phyloP scores from a whole-genome alignment of 176 grass and related monocot genomes.

The Juncus inflexus region DNA sequence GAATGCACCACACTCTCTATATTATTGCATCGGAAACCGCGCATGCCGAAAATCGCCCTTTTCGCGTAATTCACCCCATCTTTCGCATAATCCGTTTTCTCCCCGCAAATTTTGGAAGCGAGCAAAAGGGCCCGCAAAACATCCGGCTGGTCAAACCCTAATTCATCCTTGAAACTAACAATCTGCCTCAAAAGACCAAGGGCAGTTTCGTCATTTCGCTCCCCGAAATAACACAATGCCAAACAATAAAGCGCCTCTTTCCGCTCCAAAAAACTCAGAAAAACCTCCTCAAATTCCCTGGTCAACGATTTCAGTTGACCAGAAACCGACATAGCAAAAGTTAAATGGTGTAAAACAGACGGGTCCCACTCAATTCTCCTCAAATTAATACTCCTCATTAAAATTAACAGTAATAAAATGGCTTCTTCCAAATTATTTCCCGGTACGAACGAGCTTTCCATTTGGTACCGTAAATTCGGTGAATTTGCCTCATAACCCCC shows the following conservation, averaged over 20 bases:
- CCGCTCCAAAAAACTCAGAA: conserved; percentile 57
- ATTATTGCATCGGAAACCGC: conserved; percentile 37
- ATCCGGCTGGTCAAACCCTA: conserved; percentile 35
- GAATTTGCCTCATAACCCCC: conserved; percentile 74
- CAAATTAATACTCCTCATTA: conserved; percentile 76
- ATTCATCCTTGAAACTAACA: conserved; percentile 41
- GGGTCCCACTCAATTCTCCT: conserved; percentile 66
- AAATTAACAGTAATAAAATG: conserved; percentile 84
- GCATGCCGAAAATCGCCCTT: conserved; percentile 50
- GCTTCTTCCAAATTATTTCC: conserved; percentile 92
- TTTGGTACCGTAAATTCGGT: conserved; percentile 81
- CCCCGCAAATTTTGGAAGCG: conserved; percentile 68
- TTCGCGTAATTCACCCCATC: conserved; percentile 58
- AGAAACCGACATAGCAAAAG: conserved; percentile 80
- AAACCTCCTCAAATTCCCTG: conserved; percentile 66
- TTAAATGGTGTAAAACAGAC: conserved; percentile 72
- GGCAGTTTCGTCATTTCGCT: conserved; percentile 66
- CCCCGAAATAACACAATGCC: conserved; percentile 83
- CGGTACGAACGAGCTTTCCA: conserved; percentile 83
- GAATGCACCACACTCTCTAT: conserved; percentile 50
- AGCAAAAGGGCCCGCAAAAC: conserved; percentile 63
- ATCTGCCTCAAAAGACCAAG: conserved; percentile 64
- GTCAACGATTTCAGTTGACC: conserved; percentile 58
- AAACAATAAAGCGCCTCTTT: conserved; percentile 71
- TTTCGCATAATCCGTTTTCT: conserved; percentile 44